phyloP scores from a whole-genome alignment of 257 asterid genomes.

The Salvia rosmarinus region DNA sequence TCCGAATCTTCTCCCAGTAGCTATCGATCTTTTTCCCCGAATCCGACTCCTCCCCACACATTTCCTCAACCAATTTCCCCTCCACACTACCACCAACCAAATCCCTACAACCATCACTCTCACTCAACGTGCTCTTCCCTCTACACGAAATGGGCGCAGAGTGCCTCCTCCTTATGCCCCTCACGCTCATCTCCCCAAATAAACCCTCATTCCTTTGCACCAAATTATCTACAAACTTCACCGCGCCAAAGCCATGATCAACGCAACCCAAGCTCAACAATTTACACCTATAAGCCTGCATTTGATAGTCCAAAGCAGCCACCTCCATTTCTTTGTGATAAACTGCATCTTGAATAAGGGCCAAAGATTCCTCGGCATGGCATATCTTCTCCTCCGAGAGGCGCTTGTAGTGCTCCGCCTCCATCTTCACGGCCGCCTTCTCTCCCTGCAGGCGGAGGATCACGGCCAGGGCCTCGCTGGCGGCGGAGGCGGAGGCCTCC shows the following conservation, averaged over 20 bases:
- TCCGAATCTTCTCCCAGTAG: slow-evolving; percentile 62
- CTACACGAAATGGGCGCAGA: slow-evolving; percentile 50
- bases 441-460: slow-evolving; percentile 79
- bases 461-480: slow-evolving; percentile 72
- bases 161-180: slow-evolving; percentile 49
- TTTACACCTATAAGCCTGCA: slow-evolving; percentile 66
- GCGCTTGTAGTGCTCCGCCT: slow-evolving; percentile 79
- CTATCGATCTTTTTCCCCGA: slow-evolving; percentile 44
- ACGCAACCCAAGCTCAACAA: slow-evolving; percentile 64
- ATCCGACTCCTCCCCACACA: slow-evolving; percentile 36
- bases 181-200: slow-evolving; percentile 36
- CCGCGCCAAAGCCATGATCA: slow-evolving; percentile 52
- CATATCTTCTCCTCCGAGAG: slow-evolving; percentile 72
- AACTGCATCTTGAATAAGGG: slow-evolving; percentile 61
- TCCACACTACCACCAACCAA: slow-evolving; percentile 36
- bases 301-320: slow-evolving; percentile 64
- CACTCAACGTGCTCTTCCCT: slow-evolving; percentile 35
- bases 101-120: slow-evolving; percentile 41
- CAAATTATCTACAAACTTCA: slow-evolving; percentile 47
- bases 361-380: slow-evolving; percentile 74
- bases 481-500: slow-evolving; percentile 76
- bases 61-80: slow-evolving; percentile 35
- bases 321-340: slow-evolving; percentile 79
- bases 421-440: slow-evolving; percentile 75
- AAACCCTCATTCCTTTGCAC: slow-evolving; percentile 45